Evolutionary conservation across 208 protist species (phyloP).

Genomic region (Sergeia podlipaevii): DNA sequence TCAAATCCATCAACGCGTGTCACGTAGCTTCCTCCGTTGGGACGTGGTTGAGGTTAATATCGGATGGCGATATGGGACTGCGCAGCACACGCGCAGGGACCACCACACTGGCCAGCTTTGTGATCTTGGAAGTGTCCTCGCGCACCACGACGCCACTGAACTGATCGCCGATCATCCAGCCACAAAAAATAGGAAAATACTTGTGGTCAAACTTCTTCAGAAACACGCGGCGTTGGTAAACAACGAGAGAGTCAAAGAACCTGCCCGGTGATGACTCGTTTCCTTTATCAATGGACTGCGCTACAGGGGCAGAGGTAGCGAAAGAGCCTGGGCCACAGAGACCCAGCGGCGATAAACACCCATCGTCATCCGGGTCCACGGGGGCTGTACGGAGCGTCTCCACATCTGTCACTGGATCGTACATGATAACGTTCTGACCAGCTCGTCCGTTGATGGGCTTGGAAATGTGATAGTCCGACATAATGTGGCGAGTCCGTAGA

Average conservation of each 20-base stretch:
- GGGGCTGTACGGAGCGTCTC: slow-evolving; percentile 25
- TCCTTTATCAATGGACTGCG: slow-evolving; percentile 33
- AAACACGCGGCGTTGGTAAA: slow-evolving; percentile 69
- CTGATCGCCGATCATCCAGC: slow-evolving; percentile 66
- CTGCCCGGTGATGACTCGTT: slow-evolving; percentile 53
- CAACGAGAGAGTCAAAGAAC: slow-evolving; percentile 60
- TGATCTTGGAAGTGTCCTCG: slow-evolving; percentile 78
- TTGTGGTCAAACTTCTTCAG: slow-evolving; percentile 66
- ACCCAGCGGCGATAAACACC: neutral
- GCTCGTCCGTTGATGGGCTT: slow-evolving; percentile 79
- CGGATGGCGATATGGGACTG: neutral
- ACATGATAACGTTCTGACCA: slow-evolving; percentile 77
- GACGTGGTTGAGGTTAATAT: neutral
- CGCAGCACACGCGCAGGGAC: slow-evolving; percentile 63
- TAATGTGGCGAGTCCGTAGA: slow-evolving; percentile 45
- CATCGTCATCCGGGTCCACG: slow-evolving; percentile 8
- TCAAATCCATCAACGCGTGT: neutral
- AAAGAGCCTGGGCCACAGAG: too few species aligned
- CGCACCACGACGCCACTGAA: slow-evolving; percentile 70
- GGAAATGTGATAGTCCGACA: slow-evolving; percentile 48
- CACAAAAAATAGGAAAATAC: slow-evolving; percentile 81
- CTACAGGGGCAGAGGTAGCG: slow-evolving; percentile 8
- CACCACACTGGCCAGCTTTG: slow-evolving; percentile 57
- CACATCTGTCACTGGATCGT: slow-evolving; percentile 44
- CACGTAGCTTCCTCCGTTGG: neutral